These are phyloP conservation scores for Fagus sylvatica DNA, from an alignment of 306 rosid species.

Conservation along the genomic window DNA sequence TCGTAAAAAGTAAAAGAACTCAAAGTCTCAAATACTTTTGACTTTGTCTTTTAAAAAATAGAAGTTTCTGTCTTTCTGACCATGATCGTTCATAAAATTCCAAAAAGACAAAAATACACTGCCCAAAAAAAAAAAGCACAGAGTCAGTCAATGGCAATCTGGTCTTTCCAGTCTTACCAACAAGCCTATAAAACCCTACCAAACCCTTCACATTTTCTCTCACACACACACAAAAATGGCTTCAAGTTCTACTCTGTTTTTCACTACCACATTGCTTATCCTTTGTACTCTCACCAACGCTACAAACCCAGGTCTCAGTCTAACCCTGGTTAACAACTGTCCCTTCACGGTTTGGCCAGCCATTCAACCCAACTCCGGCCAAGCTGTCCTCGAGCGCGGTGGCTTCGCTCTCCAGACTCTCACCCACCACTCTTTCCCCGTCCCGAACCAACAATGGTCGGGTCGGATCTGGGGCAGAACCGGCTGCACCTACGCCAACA, in stretches of 20 bases:
- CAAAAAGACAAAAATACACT: too few relatives aligned
- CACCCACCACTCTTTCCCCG: slow-evolving; percentile 71
- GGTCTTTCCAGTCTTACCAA: too few relatives aligned
- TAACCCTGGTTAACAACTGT: slow-evolving; percentile 94
- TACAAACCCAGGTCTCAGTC: slow-evolving; percentile 18
- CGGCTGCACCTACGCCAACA: slow-evolving; percentile 42
- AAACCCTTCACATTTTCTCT: background rate
- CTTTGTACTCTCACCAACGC: slow-evolving; percentile 21
- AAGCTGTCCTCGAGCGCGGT: slow-evolving; percentile 62
- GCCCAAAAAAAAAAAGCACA: too few relatives aligned
- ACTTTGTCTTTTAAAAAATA: too few relatives aligned
- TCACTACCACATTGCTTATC: background rate
- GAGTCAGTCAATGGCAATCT: too few relatives aligned
- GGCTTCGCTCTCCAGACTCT: slow-evolving; percentile 63
- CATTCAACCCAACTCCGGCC: slow-evolving; percentile 84
- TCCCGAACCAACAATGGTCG: slow-evolving; percentile 75
- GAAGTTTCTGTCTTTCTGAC: too few relatives aligned
- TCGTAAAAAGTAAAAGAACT: too few relatives aligned
- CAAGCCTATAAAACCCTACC: slow-evolving; percentile 33
- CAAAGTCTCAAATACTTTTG: too few relatives aligned
- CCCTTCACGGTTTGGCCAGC: slow-evolving; percentile 91
- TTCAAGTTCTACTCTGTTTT: background rate
- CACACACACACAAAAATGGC: slow-evolving; percentile 3
- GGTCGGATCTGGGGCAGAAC: slow-evolving; percentile 98
- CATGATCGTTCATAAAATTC: too few relatives aligned